Base-by-base conservation (phyloP, 1,139 yeast genomes). In the Sugiyamaella novakii region DNA sequence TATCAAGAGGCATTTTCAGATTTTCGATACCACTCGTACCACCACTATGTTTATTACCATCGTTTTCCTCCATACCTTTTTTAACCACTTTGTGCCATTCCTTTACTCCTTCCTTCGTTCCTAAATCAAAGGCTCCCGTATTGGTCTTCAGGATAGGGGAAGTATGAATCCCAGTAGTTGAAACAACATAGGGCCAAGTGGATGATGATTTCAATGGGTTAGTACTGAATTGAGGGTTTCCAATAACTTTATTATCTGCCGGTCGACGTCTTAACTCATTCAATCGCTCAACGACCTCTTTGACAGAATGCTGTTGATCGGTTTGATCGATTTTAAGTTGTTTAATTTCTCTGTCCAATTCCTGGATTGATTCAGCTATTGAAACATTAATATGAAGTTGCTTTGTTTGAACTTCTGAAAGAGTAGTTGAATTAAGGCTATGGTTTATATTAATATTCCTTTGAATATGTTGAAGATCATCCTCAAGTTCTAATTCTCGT, bases 61-160 rank as follows among this genome's bases (percentile, higher is more conserved):
- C 25, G 8, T 22, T n/a, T 22, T 6, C 25, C 8, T 6, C 25
- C 25, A 22, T 22, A 6, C 25, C 25, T 22, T 39, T 21, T 25
- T 39, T 24, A 29, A 39, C 36, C 11, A 17, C 14, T 19, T 28
- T 12, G 10, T 29, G 43, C 43, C 43, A 39, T 14, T 39, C 28
- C 8, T 19, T 29, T 11, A 28, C 12, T n/a, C 43, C 43, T 29
- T 58, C 61, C 28, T 49, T 55, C 4, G 66, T 62, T 31, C 60
- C 53, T 40, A 63, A 49, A 43, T 63, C 61, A 47, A 60, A 63
- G 25, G 54, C 57, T 2, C 65, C 65, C 42, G 57, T 53, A 25
- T 72, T 73, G 18, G 66, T 61, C 49, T 63, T 63, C 50, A 73
- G 68, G 21, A 70, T 50, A 10, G 43, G 35, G 17, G 42, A 38